Base-by-base conservation (phyloP, 83 land plant genomes). In the Isoetes engelmannii region DNA sequence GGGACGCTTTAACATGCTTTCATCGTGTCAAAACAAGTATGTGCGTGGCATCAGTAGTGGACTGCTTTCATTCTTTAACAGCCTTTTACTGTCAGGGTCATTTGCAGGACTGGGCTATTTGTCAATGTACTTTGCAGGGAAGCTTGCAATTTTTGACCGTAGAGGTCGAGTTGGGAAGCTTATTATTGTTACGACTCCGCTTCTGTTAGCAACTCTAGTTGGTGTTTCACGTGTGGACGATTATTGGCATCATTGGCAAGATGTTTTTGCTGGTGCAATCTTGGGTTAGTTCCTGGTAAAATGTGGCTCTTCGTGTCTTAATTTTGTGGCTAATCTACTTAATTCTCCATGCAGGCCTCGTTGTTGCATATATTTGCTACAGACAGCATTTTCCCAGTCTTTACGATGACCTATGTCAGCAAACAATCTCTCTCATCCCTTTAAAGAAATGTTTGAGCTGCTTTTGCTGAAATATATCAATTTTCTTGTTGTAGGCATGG, bases 161-260 rank as follows among this genome's bases (percentile, higher is more conserved):
- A 72, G 63, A 56, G 97, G 93, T 6, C 93, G 85, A 74, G 74
- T 86, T 58, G 85, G 84, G 66, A 91, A 86, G 75, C 78, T 91
- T 20, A 74, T 86, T 45, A 75, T 86, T 62, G 84, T 86, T 13
- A 70, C 80, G 61, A 58, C 80, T 47, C 86, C 88, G 7, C 70
- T 91, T 7, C 72, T 85, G 28, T 74, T 57, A 71, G 97, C 97
- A 19, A 57, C 80, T 21, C 79, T 84, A 54, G 88, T 91, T 21
- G 97, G 82, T 19, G 65, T 91, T 67, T 89, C 97, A 21, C 87
- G 92, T 55, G 80, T 91, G 47, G 86, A 84, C 86, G 93, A 91
- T 72, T 91, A 91, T 68, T 81, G 90, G 90, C 97, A 91, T 63
- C 97, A 91, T 48, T 91, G 97, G 97, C 85, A 84, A 45, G 97